Percentiles rank a stretch among this genome's conserved stretches.
phyloP scores from a whole-genome alignment of 768 basidiomycete genomes.

The Chlorophyllum brunneum region DNA sequence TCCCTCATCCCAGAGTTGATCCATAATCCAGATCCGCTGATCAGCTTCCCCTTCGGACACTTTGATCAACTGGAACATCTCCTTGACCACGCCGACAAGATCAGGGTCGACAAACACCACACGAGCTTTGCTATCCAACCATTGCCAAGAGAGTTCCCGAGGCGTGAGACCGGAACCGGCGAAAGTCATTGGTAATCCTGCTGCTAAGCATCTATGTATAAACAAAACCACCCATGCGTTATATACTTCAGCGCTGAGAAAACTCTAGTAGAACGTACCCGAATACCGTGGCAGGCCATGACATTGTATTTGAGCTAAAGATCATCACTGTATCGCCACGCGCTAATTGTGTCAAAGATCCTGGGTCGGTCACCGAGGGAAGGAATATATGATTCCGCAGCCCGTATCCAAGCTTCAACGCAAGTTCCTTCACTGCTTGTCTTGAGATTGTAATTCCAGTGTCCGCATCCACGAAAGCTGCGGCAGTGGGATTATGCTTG shows the following conservation, averaged over 20 bases:
- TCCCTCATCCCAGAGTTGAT: conserved; percentile 11
- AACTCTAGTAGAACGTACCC: conserved; percentile 12
- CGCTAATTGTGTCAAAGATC: not conserved
- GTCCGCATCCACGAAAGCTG: conserved; percentile 20
- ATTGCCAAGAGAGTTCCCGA: conserved; percentile 16
- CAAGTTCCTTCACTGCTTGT: conserved; percentile 14
- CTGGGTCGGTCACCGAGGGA: not conserved
- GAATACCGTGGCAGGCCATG: conserved; percentile 15
- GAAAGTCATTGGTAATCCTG: conserved; percentile 14
- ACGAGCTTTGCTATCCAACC: conserved; percentile 14
- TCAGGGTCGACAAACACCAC: conserved; percentile 11
- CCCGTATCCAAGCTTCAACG: conserved; percentile 21
- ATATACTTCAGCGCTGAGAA: not conserved
- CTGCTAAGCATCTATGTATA: conserved; percentile 15
- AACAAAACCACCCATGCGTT: not conserved
- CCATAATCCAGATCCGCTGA: conserved; percentile 16
- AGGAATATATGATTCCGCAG: conserved; percentile 18
- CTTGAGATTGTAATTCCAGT: conserved; percentile 18
- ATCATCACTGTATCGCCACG: conserved; percentile 17
- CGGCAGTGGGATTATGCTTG: conserved; percentile 13
- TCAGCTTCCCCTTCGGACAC: conserved; percentile 13
- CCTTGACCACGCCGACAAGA: conserved; percentile 13
- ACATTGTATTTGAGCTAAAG: conserved; percentile 15
- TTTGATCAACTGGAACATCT: conserved; percentile 19
- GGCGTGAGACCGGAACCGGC: conserved; percentile 13